Percentiles rank a stretch among this genome's conserved stretches.
Conservation (phyloP, 305 asterid species). For the Fraxinus paxiana region DNA sequence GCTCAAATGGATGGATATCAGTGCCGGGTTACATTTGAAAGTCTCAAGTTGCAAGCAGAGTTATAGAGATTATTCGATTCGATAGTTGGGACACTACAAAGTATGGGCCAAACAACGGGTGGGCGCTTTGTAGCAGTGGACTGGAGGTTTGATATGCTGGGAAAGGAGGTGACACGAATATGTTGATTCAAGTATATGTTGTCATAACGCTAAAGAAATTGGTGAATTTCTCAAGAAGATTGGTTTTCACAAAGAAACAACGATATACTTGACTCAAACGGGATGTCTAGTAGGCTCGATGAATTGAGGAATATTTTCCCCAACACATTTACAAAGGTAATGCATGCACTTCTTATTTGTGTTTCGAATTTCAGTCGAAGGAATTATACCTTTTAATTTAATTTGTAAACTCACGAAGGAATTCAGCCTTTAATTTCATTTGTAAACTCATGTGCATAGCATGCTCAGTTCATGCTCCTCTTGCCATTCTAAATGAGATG, state of each 20-base stretch:
- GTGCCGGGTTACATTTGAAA: slow-evolving; percentile 53
- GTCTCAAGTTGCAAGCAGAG: slow-evolving; percentile 33
- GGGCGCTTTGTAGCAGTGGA: slow-evolving; percentile 61
- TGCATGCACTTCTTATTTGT: background rate
- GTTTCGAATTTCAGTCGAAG: background rate
- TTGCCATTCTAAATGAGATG: background rate
- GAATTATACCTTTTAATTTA: background rate
- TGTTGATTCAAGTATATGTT: slow-evolving; percentile 25
- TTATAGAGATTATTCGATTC: slow-evolving; percentile 32
- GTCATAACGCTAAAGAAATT: slow-evolving; percentile 37
- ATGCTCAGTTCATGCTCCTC: background rate
- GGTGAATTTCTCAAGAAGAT: slow-evolving; percentile 40
- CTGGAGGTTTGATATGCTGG: slow-evolving; percentile 30
- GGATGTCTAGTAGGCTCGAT: slow-evolving; percentile 45
- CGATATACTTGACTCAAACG: slow-evolving; percentile 39
- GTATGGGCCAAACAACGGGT: slow-evolving; percentile 36
- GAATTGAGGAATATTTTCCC: slow-evolving; percentile 50
- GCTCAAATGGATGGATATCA: slow-evolving; percentile 21
- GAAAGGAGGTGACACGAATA: slow-evolving; percentile 16
- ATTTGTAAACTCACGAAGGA: background rate
- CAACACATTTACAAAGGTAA: slow-evolving; percentile 61
- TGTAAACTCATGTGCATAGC: background rate
- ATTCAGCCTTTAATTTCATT: background rate
- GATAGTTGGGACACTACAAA: slow-evolving; percentile 50
- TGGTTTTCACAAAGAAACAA: slow-evolving; percentile 41